Evolutionary conservation across 495 filamentous ascomycete species (phyloP), one percentile per base, ranked within the genome.

Genomic region (Aspergillus avenaceus): DNA sequence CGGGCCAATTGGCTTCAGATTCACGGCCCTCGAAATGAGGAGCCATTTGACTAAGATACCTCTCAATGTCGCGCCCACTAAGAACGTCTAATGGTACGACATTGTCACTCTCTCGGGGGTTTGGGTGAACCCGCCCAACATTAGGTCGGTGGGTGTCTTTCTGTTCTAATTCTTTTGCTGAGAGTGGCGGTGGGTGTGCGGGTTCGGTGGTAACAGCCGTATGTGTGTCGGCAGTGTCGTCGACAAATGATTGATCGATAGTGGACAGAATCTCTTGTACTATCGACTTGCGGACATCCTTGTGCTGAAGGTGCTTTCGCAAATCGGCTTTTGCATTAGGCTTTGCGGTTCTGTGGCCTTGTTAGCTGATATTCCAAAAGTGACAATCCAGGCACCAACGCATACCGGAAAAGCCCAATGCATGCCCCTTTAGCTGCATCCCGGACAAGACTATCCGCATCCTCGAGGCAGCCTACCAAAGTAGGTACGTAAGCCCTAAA

Each of bases 1-100:
- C 80, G 58, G 85, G 58, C 91, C 93, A 98, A 59, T 98, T 98
- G 22, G 84, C 76, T 58, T 97, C 93, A 0, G 86, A 83, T 68
- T 98, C 93, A 59, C 79, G 89, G 31, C 91, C 92, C 54, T 97
- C 90, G 56, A 97, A 97, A 59, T 73, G 77, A 26, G 76, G 76
- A 24, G 82, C 71, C 90, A 99, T 96, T 9, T 78, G 79, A 55
- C 95, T 81, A 4, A 85, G 82, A 21, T 96, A n/a, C n/a, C n/a
- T n/a, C n/a, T n/a, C n/a, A n/a, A n/a, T n/a, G n/a, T n/a, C n/a
- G n/a, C n/a, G n/a, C n/a, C n/a, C n/a, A n/a, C n/a, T n/a, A n/a
- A n/a, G n/a, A n/a, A 96, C 84, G 62, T 90, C 85, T 5, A 84
- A 63, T 1, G 95, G 91, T 23, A 93, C 87, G 41, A 96, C 75